Base-by-base conservation (phyloP, 2,329 filamentous ascomycete genomes). In the Verticillium isaacii region DNA sequence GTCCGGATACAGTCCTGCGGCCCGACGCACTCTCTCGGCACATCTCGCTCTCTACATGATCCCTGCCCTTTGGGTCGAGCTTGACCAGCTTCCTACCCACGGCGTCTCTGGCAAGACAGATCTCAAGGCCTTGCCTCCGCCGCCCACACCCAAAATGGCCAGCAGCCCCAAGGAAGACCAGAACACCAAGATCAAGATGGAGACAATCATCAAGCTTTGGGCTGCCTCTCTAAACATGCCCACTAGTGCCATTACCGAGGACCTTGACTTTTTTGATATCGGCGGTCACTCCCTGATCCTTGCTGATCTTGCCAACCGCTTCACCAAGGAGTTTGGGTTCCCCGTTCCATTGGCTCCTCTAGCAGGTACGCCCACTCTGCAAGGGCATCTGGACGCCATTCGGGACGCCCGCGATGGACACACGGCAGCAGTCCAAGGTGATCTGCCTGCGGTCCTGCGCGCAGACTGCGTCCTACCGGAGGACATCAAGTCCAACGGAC, bases 1-100 rank as follows among this genome's bases (percentile, higher is more conserved):
- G 61, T 83, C 86, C 32, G 90, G 89, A 5, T 88, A 90, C 73
- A 92, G 90, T 66, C 86, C 90, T 1, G 82, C 82, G 6, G 86
- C 89, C 3, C 83, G 91, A 56, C 84, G 86, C 61, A 82, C 83
- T 17, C 80, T 94, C 2, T 82, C 87, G 1, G 78, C 83, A 17
- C 86, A 87, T 65, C 81, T 94, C 34, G 91, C 91, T 1, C 89
- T 91, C 64, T 94, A 94, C 74, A 93, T 94, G 91, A 89, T 94
- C 60, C 91, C 91, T 0, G 82, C 89, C 1, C 74, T 93, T 3
- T 94, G 91, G 91, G 87, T 93, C 41, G 85, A 89, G 68, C 75
- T 93, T 36, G 83, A 89, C 2, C 82, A 84, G 63, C 75, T 94
- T 5, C 91, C 91, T 0, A 93, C 90, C 0, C 88, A 92, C 67